Conservation (phyloP, 2,329 filamentous ascomycete species). For the Eurotiales sp. region DNA sequence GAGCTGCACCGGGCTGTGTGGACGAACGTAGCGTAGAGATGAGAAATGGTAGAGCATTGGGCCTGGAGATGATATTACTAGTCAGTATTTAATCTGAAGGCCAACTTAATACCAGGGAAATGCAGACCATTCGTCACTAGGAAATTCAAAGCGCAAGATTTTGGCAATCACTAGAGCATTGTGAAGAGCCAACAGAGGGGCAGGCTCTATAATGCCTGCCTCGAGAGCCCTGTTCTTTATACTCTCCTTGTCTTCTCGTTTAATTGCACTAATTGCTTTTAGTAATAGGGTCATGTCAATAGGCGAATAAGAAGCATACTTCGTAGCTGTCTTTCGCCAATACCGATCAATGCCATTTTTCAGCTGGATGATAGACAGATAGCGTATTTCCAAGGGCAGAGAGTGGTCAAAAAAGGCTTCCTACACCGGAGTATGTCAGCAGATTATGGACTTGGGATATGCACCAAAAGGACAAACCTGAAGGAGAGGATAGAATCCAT, state of each 20-base stretch:
- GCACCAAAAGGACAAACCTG: slow-evolving; percentile 51
- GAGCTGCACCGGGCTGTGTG: slow-evolving; percentile 51
- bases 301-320: slow-evolving; percentile 38
- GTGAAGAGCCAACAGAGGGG: slow-evolving; percentile 73
- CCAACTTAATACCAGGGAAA: no score
- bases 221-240: slow-evolving; percentile 74
- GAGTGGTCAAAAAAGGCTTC: slow-evolving; percentile 76
- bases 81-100: background rate
- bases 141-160: slow-evolving; percentile 84
- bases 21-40: slow-evolving; percentile 62
- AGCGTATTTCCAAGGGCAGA: slow-evolving; percentile 72
- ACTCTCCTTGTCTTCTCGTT: slow-evolving; percentile 66
- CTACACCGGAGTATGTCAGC: slow-evolving; percentile 39
- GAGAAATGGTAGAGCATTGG: slow-evolving; percentile 50
- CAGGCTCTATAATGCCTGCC: slow-evolving; percentile 71
- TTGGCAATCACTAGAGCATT: slow-evolving; percentile 87
- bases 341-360: slow-evolving; percentile 96
- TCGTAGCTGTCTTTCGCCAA: slow-evolving; percentile 78
- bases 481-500: slow-evolving; percentile 63
- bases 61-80: slow-evolving; percentile 27
- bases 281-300: background rate
- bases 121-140: slow-evolving; percentile 65
- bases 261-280: slow-evolving; percentile 48
- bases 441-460: background rate
- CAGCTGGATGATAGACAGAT: slow-evolving; percentile 86